phyloP scores from a whole-genome alignment of 169 alveolate genomes.

The Prorocentrum cordatum region DNA sequence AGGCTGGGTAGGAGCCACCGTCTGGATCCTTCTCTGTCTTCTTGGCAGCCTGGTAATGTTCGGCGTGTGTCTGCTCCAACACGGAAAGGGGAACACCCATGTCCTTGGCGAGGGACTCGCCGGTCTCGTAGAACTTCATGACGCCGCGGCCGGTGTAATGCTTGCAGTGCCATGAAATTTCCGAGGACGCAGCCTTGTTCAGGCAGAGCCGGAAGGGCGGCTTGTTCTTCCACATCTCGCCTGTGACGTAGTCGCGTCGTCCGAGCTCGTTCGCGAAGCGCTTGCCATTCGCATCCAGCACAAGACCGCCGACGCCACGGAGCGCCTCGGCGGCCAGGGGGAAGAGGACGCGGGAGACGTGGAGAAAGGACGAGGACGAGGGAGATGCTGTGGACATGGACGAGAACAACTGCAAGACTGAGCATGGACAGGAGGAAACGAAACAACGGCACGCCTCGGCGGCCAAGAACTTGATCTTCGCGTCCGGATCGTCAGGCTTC shows the following conservation, averaged over 20 bases:
- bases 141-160: no score
- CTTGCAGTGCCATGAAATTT: constrained; percentile 65
- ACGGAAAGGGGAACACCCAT: background rate
- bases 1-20: constrained; percentile 42
- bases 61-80: background rate
- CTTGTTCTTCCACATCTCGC: constrained; percentile 68
- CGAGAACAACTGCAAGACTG: no score
- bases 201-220: constrained; percentile 68
- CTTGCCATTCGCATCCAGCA: constrained; percentile 72
- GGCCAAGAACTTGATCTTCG: constrained; percentile 57
- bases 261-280: constrained; percentile 76
- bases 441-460: constrained; percentile 73
- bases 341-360: constrained; percentile 35
- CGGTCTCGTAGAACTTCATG: constrained; percentile 14
- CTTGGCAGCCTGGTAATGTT: background rate
- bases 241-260: constrained; percentile 49
- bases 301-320: constrained; percentile 74
- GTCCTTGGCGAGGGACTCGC: constrained; percentile 9
- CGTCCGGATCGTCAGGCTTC: constrained; percentile 67
- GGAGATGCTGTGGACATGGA: no score
- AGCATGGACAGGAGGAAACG: no score
- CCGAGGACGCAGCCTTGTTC: constrained; percentile 15
- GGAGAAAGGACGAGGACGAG: no score
- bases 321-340: constrained; percentile 73
- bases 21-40: constrained; percentile 55